A percentile compares a stretch with the other conserved stretches of the same genome.
phyloP scores from a whole-genome alignment of 2,329 filamentous ascomycete genomes.

The Colletotrichum sp. region DNA sequence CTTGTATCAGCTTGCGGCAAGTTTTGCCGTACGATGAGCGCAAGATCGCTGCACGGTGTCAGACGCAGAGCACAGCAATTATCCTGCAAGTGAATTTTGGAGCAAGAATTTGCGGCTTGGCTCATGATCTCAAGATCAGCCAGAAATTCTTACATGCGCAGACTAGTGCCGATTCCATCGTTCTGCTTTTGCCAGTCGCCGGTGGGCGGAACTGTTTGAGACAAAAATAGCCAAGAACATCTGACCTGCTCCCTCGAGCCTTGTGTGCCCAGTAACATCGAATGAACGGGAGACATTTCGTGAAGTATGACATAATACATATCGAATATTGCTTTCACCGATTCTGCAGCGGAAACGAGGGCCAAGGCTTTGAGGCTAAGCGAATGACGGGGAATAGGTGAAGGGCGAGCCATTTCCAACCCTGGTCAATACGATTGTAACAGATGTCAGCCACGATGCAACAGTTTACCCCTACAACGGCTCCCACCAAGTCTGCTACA shows the following conservation, averaged over 20 bases:
- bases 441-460: not conserved
- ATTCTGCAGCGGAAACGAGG: not conserved
- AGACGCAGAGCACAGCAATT: not conserved
- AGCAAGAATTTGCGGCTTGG: not conserved
- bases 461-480: not conserved
- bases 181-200: not conserved
- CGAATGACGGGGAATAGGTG: not conserved
- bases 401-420: not conserved
- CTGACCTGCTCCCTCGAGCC: not conserved
- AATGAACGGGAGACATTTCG: not conserved
- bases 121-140: not conserved
- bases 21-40: not conserved
- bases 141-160: not conserved
- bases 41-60: not conserved
- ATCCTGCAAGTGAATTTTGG: not conserved
- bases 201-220: not conserved
- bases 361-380: not conserved
- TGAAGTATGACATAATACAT: not conserved
- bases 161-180: not conserved
- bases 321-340: not conserved
- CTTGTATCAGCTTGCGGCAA: slow-evolving; percentile 8
- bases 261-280: not conserved
- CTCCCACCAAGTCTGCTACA: not conserved
- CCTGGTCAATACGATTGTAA: not conserved
- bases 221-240: not conserved